phyloP scores from a whole-genome alignment of 345 rosid species.

The Psidium friedrichsthalianum region DNA sequence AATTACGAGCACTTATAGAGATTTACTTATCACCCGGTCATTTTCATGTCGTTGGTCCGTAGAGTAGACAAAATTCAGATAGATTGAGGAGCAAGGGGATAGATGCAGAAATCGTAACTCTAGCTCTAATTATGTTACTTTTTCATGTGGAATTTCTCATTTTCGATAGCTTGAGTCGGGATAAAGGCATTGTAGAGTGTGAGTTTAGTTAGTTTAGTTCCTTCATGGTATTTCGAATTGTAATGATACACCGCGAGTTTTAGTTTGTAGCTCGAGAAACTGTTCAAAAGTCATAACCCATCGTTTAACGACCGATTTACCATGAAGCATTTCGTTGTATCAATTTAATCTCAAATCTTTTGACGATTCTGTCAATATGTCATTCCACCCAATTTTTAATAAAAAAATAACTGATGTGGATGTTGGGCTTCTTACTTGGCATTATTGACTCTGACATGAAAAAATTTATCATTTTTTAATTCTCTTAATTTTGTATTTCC shows the following conservation, averaged over 20 bases:
- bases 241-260: not conserved
- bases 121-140: not conserved
- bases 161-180: not conserved
- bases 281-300: not conserved
- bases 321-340: too few species aligned
- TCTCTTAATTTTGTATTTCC: too few species aligned
- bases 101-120: not conserved
- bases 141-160: not conserved
- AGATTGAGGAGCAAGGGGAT: not conserved
- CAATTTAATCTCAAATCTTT: not conserved
- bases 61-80: not conserved
- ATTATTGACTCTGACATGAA: accelerated
- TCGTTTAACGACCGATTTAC: not conserved
- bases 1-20: not conserved
- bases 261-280: not conserved
- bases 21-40: not conserved
- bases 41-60: not conserved
- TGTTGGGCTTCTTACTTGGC: accelerated
- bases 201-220: not conserved
- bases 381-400: not conserved
- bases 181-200: not conserved
- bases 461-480: too few species aligned
- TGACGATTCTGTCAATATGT: not conserved
- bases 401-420: not conserved
- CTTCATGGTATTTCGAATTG: not conserved